Percentiles rank a stretch among this genome's conserved stretches.
Conservation (phyloP, 148 eudicot species). For the Limonium bicolor region DNA sequence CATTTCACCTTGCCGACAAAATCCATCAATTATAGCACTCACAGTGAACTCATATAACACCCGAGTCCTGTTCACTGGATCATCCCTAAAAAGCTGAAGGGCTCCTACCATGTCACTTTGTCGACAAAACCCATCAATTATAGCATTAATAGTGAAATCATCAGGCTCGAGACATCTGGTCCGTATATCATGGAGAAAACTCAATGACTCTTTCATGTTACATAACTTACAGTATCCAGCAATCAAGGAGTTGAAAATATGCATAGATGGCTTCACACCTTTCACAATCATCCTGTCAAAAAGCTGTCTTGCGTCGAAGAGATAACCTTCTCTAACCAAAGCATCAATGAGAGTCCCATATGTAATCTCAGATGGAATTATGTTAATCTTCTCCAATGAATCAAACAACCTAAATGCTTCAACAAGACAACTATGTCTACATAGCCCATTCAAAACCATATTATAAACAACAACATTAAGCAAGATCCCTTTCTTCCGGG, state of each 20-base stretch:
- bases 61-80: constrained; percentile 33
- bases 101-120: constrained; percentile 81
- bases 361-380: constrained; percentile 60
- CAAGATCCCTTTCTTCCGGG: constrained; percentile 35
- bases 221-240: constrained; percentile 57
- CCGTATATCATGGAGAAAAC: constrained; percentile 44
- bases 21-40: constrained; percentile 50
- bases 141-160: constrained; percentile 57
- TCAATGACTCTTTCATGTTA: constrained; percentile 44
- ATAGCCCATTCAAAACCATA: constrained; percentile 61
- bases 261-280: constrained; percentile 37
- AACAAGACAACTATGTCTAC: constrained; percentile 70
- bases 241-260: constrained; percentile 58
- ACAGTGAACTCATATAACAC: constrained; percentile 66
- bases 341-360: constrained; percentile 62
- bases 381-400: constrained; percentile 45
- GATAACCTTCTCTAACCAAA: constrained; percentile 57
- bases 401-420: constrained; percentile 88
- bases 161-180: constrained; percentile 40
- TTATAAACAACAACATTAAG: constrained; percentile 62
- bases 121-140: constrained; percentile 47
- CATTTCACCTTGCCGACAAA: constrained; percentile 54
- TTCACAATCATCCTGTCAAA: constrained; percentile 58
- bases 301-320: constrained; percentile 56
- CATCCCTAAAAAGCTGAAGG: constrained; percentile 35